Evolutionary conservation across 345 rosid genomes (phyloP), one percentile per base, ranked within the genome.

Genomic region (Clarkia xantiana): DNA sequence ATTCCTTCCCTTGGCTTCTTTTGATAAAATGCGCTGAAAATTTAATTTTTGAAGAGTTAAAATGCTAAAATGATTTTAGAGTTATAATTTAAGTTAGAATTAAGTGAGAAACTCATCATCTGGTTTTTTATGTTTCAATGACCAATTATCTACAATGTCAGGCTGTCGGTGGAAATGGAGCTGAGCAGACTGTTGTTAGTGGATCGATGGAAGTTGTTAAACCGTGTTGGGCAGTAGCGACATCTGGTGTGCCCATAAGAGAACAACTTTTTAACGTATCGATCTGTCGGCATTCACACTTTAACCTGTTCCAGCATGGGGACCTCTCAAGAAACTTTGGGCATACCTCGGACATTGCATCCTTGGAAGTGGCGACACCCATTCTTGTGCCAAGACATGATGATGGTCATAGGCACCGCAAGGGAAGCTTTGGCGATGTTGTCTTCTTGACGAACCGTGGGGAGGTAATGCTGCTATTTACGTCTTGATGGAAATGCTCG

Each of bases 241-340:
- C 99, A 59, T 93, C 95, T 15, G 99, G 96, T 41, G 95, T 93
- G 40, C 99, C 96, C 13, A 78, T 87, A 39, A 71, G 91, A 11
- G 96, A 87, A 61, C 90, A 84, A 74, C 99, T 93, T 49, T 87
- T 93, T 55, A 93, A 87, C 63, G 96, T 82, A 58, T 93, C 96
- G 11, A 80, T 93, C 63, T 93, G 99, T 57, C 96, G 84, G 61
- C 80, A 76, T 58, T 70, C 81, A 44, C 81, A 84, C 14, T 80
- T 87, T 59, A 87, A 76, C 76, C 62, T 93, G 54, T 69, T 93
- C 63, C 99, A 77, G 59, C 80, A 77, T 47, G 95, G 86, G 52
- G 96, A 87, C 19, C 72, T 71, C 60, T 65, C 86, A 14, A 71
- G 96, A 68, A 64, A 63, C 68, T 81, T 70, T 52, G 89, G 89